Base-by-base conservation (phyloP, 2,329 filamentous ascomycete species). In the Monilinia vaccinii-corymbosi region DNA sequence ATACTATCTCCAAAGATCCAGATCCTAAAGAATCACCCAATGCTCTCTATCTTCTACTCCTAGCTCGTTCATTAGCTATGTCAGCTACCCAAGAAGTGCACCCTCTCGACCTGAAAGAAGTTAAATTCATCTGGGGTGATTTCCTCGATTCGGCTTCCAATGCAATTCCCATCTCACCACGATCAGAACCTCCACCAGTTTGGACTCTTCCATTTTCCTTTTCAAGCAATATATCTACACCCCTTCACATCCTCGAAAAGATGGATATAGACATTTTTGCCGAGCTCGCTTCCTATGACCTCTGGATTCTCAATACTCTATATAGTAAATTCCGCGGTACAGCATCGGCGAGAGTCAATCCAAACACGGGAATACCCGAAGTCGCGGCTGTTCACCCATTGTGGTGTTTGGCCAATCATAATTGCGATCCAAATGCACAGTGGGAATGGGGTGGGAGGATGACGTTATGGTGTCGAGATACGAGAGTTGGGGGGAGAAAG, bases 341-440 rank as follows among this genome's bases (percentile, higher is more conserved):
- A 0, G 94, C 94, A 0, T 96, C 91, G 2, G 93, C 92, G 5
- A 83, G 89, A 44, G 86, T 94, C 66, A 91, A 83, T 63, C 81
- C 80, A 0, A 82, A 82, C 67, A 89, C 93, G 64, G 89, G 91
- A 3, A 84, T 89, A 11, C 93, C 94, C 0, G 94, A 97, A 69
- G 88, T 96, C 5, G 91, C 90, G 32, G 93, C 93, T 32, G 92
- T 97, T 32, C 92, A 97, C 75, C 91, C 93, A 2, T 84, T 96
- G 67, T 99, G 94, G 91, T 97, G 92, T 74, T 79, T 97, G 34
- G 92, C 93, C 32, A 99, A 99, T 70, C 94, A 99, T 72, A 91
- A 91, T 72, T 99, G 94, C 74, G 86, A 96, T 71, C 94, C 94
- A 10, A 97, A 96, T 72, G 91, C 97, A 44, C 83, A 83, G 4